These are phyloP conservation scores for Tulasnella calospora DNA, from an alignment of 768 basidiomycete species.

Conservation along the genomic window DNA sequence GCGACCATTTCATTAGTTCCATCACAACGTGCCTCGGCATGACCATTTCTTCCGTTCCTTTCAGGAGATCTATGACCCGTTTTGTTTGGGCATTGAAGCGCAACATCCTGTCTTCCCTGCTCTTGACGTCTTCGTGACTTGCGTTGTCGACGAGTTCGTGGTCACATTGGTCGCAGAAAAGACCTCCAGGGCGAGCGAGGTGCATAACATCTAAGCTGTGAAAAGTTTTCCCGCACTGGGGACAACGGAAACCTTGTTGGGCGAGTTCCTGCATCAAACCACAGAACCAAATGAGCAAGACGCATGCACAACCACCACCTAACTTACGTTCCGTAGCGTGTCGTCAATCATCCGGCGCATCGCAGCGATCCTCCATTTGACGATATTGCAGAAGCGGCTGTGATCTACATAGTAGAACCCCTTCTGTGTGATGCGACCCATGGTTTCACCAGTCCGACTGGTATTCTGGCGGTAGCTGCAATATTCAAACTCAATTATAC, in stretches of 20 bases:
- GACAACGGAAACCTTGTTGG: slow-evolving; percentile 96
- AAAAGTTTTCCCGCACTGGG: slow-evolving; percentile 78
- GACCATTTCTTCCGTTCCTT: slow-evolving; percentile 82
- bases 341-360: slow-evolving; percentile 89
- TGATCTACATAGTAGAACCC: slow-evolving; percentile 98
- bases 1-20: neutral
- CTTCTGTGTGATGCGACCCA: slow-evolving; percentile 33
- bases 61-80: slow-evolving; percentile 78
- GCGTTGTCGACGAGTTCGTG: slow-evolving; percentile 88
- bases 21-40: slow-evolving; percentile 63
- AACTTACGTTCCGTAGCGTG: slow-evolving; percentile 74
- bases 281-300: neutral
- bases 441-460: slow-evolving; percentile 7
- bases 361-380: slow-evolving; percentile 93
- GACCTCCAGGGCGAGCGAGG: slow-evolving; percentile 50
- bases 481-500: neutral
- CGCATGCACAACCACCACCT: neutral
- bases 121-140: slow-evolving; percentile 74
- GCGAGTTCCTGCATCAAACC: slow-evolving; percentile 69
- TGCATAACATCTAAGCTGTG: slow-evolving; percentile 79
- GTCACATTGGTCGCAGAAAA: slow-evolving; percentile 81
- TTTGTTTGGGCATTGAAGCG: slow-evolving; percentile 88
- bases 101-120: slow-evolving; percentile 93
- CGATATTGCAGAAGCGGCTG: slow-evolving; percentile 91
- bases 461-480: slow-evolving; percentile 10